phyloP scores from a whole-genome alignment of 768 basidiomycete genomes.

The Tricholoma bakamatsutake region DNA sequence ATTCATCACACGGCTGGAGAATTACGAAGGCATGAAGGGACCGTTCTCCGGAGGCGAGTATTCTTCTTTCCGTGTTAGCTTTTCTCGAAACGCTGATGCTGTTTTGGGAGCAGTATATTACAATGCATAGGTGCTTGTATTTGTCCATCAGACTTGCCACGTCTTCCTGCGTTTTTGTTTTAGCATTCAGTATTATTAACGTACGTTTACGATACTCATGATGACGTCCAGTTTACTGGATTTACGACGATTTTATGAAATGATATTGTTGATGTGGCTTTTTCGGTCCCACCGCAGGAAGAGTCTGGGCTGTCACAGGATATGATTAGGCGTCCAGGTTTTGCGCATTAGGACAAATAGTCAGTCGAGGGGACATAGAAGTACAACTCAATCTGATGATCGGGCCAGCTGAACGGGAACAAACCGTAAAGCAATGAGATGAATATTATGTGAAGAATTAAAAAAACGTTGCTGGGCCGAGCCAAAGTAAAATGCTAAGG shows the following conservation, averaged over 20 bases:
- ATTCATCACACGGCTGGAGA: constrained; percentile 63
- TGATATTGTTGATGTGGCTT: constrained; percentile 9
- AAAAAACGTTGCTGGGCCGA: constrained; percentile 39
- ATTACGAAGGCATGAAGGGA: constrained; percentile 60
- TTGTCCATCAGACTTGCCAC: constrained; percentile 18
- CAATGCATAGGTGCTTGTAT: constrained; percentile 36
- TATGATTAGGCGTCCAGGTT: constrained; percentile 1
- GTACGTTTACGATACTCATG: constrained; percentile 29
- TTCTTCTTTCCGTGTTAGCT: constrained; percentile 11
- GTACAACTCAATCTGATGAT: constrained; percentile 17
- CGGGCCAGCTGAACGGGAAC: constrained; percentile 6
- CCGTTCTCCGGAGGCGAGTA: constrained; percentile 56
- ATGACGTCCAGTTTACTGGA: constrained; percentile 10
- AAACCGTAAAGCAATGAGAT: constrained; percentile 4
- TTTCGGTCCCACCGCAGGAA: constrained; percentile 1
- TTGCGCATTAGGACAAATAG: constrained; percentile 10
- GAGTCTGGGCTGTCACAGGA: constrained; percentile 1
- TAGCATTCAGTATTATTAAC: constrained; percentile 21
- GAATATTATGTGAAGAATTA: constrained; percentile 29
- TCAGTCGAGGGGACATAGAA: constrained; percentile 5
- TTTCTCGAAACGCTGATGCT: constrained; percentile 19
- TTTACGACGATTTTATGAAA: constrained; percentile 23
- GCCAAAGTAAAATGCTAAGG: constrained; percentile 18
- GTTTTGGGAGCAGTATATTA: constrained; percentile 39
- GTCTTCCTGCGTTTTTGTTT: constrained; percentile 21